These are phyloP conservation scores for Leishmania arabica DNA, from an alignment of 208 protist species.

Conservation along the genomic window DNA sequence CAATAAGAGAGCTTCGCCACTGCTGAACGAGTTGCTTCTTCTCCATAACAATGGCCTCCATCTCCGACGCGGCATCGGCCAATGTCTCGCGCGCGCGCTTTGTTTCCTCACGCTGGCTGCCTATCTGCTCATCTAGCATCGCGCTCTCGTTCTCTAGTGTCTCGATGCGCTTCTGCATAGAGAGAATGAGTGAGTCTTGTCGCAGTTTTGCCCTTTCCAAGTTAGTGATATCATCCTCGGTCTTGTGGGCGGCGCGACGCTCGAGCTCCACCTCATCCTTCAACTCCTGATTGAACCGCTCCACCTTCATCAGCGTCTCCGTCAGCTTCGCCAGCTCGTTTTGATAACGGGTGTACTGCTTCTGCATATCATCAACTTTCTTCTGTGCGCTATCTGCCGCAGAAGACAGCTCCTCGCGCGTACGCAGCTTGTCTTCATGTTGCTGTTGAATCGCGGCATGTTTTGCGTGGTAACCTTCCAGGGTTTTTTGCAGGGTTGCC, in stretches of 20 bases:
- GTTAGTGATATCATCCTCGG: slow-evolving; percentile 95
- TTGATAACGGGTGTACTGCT: slow-evolving; percentile 89
- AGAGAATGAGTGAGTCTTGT: slow-evolving; percentile 93
- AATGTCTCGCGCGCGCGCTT: slow-evolving; percentile 87
- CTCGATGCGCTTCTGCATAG: slow-evolving; percentile 87
- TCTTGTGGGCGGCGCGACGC: slow-evolving; percentile 94
- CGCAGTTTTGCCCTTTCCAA: slow-evolving; percentile 92
- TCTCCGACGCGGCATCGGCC: slow-evolving; percentile 92
- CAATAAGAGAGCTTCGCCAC: slow-evolving; percentile 93
- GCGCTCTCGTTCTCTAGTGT: slow-evolving; percentile 84
- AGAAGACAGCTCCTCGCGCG: slow-evolving; percentile 67
- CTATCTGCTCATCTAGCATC: slow-evolving; percentile 86
- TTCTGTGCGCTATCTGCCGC: slow-evolving; percentile 61
- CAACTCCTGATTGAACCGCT: slow-evolving; percentile 95
- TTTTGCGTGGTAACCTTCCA: slow-evolving; percentile 92
- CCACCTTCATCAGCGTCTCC: slow-evolving; percentile 89
- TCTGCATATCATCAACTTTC: slow-evolving; percentile 88
- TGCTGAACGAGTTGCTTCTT: slow-evolving; percentile 96
- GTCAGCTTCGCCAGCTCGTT: slow-evolving; percentile 92
- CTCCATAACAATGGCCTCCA: slow-evolving; percentile 95
- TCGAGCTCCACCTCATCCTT: slow-evolving; percentile 94
- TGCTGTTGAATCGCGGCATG: slow-evolving; percentile 67
- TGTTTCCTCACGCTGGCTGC: slow-evolving; percentile 91
- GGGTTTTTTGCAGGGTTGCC: slow-evolving; percentile 91
- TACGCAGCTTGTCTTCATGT: slow-evolving; percentile 80